Evolutionary conservation across 2,329 filamentous ascomycete genomes (phyloP).

Genomic region (Pseudopyricularia cyperi): DNA sequence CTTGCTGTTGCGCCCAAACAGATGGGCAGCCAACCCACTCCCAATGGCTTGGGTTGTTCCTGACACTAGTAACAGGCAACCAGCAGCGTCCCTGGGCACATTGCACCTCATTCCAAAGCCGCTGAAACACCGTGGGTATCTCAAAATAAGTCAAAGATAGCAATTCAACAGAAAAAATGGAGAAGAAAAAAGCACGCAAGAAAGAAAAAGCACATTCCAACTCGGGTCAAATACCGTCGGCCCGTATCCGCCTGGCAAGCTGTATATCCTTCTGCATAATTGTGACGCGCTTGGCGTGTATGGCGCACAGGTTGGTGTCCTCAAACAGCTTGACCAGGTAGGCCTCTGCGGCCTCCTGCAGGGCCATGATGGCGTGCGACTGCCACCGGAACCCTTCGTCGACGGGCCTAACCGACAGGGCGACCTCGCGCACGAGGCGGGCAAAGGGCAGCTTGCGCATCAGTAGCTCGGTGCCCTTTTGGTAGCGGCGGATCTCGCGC

Average conservation of each 20-base stretch:
- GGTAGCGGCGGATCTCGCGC: slow-evolving; percentile 82
- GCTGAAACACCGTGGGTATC: neutral
- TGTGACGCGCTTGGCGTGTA: slow-evolving; percentile 92
- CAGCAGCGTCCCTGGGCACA: no score
- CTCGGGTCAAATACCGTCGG: slow-evolving; percentile 24
- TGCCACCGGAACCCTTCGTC: slow-evolving; percentile 80
- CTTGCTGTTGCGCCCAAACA: no score
- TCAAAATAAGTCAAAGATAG: neutral
- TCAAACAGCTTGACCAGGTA: slow-evolving; percentile 96
- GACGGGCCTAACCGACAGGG: slow-evolving; percentile 46
- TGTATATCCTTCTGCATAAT: slow-evolving; percentile 96
- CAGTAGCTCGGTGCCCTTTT: slow-evolving; percentile 78
- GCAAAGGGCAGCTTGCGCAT: slow-evolving; percentile 71
- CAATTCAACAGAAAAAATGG: neutral
- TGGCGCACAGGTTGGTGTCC: slow-evolving; percentile 88
- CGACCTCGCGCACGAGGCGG: slow-evolving; percentile 65
- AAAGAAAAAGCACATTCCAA: neutral
- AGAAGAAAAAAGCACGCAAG: neutral
- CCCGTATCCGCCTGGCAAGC: slow-evolving; percentile 68
- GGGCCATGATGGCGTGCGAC: slow-evolving; percentile 81
- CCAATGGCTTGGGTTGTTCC: neutral
- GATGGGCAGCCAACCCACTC: no score
- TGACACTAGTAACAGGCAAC: no score
- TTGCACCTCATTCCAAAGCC: no score
- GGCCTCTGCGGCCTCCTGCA: slow-evolving; percentile 93